Base-by-base conservation (phyloP, 495 filamentous ascomycete species). In the Lichenothelia convexa region DNA sequence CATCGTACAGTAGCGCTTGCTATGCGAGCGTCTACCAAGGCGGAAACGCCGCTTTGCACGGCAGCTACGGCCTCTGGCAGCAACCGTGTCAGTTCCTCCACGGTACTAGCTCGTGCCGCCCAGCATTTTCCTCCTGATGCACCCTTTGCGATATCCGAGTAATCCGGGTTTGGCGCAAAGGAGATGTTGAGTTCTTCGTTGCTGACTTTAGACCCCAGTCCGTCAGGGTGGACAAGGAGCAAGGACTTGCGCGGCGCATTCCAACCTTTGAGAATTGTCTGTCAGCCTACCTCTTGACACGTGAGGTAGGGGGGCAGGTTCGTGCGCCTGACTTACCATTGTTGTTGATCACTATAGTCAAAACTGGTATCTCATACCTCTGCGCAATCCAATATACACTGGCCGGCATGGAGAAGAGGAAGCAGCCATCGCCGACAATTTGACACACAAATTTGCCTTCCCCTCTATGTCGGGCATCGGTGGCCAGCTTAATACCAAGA, bases 161-260 rank as follows among this genome's bases (percentile, higher is more conserved):
- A 93, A 46, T 93, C 80, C 1, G 84, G 84, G 0, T 66, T 64
- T 0, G 83, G 83, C 4, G 66, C 68, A 50, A 92, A 84, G 1
- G 71, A 75, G 48, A 92, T 86, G 42, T 87, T 85, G 42, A 91
- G 62, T 39, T 91, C 84, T 38, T 80, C 76, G 45, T 84, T 82
- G 2, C 70, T 80, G 13, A 72, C 78, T 38, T 65, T 71, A 5
- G 78, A 74, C 1, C 75, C 79, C 30, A 79, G 62, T 1, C 84
- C 84, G n/a, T 80, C 61, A 0, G 84, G 82, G 42, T 92, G 83
- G 6, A 91, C 83, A 2, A 91, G 69, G 7, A 81, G 62, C 46
- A 86, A 65, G 17, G 77, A 84, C 39, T 66, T 68, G 7, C 72
- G 65, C 2, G 84, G 84, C 0, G 84, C 84, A 47, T 93, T 83